phyloP scores from a whole-genome alignment of 2,329 filamentous ascomycete genomes.

The Fusarium sp. region DNA sequence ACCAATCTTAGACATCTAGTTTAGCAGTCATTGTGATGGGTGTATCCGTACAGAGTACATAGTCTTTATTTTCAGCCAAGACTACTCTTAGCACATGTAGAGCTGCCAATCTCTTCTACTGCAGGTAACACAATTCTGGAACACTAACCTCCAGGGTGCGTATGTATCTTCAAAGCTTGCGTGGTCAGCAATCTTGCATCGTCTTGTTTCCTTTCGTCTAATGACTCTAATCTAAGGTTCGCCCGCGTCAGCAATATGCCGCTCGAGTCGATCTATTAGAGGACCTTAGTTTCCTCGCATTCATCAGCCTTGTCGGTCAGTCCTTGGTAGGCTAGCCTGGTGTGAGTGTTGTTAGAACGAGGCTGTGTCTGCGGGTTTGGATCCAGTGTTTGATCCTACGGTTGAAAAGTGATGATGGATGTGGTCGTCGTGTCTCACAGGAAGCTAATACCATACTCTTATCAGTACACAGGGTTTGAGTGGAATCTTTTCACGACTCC shows the following conservation, averaged over 20 bases:
- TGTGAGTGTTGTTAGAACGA: slow-evolving; percentile 8
- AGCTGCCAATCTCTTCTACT: slow-evolving; percentile 6
- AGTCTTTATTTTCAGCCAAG: background rate
- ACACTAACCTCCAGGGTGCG: background rate
- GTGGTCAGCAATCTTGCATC: slow-evolving; percentile 26
- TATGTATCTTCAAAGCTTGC: slow-evolving; percentile 6
- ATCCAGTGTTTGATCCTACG: slow-evolving; percentile 19
- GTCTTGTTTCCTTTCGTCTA: background rate
- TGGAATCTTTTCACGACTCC: background rate
- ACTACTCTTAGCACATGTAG: slow-evolving; percentile 9
- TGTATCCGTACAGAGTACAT: background rate
- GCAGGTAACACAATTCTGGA: slow-evolving; percentile 1
- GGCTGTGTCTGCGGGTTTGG: slow-evolving; percentile 29
- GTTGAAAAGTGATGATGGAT: background rate
- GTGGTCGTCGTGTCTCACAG: background rate
- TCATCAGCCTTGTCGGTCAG: slow-evolving; percentile 25
- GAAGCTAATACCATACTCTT: background rate
- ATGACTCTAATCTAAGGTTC: background rate
- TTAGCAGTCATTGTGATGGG: background rate
- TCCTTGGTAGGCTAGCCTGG: slow-evolving; percentile 11
- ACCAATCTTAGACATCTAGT: too few relatives aligned
- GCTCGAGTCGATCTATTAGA: slow-evolving; percentile 9
- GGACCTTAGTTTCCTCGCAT: slow-evolving; percentile 10
- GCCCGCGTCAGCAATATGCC: slow-evolving; percentile 14
- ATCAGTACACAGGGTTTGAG: background rate